Evolutionary conservation across 768 basidiomycete genomes (phyloP).

Genomic region (Suillus hirtellus): DNA sequence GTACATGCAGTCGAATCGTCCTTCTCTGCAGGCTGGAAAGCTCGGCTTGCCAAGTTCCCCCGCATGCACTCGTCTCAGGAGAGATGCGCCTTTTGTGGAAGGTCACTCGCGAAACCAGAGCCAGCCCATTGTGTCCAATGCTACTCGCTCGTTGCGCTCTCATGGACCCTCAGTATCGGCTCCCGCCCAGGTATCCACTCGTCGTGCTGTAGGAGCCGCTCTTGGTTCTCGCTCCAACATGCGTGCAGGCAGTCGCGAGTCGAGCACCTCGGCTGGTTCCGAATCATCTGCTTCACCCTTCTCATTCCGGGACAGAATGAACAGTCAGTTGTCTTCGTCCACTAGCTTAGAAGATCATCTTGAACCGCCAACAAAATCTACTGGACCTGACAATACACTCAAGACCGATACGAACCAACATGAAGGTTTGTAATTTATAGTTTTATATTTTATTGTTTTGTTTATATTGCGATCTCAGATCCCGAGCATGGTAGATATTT

Average conservation of each 20-base stretch:
- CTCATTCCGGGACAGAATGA: constrained; percentile 41
- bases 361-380: neutral
- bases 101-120: constrained; percentile 7
- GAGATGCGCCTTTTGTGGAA: constrained; percentile 7
- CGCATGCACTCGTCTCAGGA: constrained; percentile 3
- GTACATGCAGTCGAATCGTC: constrained; percentile 11
- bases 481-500: neutral
- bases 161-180: constrained; percentile 25
- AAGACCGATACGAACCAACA: neutral
- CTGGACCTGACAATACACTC: neutral
- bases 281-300: constrained; percentile 32
- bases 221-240: neutral
- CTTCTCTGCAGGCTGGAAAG: neutral
- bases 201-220: neutral
- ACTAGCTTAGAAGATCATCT: constrained; percentile 47
- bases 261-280: constrained; percentile 19
- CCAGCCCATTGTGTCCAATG: neutral
- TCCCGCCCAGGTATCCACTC: constrained; percentile 1
- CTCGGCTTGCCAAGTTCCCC: constrained; percentile 22
- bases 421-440: neutral
- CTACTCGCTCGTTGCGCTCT: constrained; percentile 23
- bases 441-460: neutral
- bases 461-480: neutral
- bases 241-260: neutral
- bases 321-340: constrained; percentile 40